Evolutionary conservation across 345 rosid species (phyloP).

Genomic region (Ceriops decandra): DNA sequence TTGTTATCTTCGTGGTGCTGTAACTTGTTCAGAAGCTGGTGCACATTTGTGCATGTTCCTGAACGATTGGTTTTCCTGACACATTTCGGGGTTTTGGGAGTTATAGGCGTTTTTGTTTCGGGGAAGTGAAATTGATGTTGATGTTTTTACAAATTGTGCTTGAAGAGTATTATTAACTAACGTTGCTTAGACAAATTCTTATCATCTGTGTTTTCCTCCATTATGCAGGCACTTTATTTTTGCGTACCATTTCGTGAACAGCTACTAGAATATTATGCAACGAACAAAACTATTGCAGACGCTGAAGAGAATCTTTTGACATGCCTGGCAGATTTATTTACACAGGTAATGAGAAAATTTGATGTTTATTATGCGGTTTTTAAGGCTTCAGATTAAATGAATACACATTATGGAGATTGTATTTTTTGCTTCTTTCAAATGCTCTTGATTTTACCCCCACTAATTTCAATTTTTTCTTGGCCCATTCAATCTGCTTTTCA

Average conservation of each 20-base stretch:
- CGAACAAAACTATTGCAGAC: slow-evolving; percentile 62
- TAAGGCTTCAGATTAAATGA: not conserved
- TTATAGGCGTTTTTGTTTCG: too few relatives aligned
- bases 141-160: not conserved
- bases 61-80: not conserved
- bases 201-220: slow-evolving; percentile 1
- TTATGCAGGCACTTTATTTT: slow-evolving; percentile 87
- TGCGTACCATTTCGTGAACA: slow-evolving; percentile 99
- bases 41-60: not conserved
- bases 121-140: too few relatives aligned
- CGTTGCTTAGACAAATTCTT: not conserved
- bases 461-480: not conserved
- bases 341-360: slow-evolving; percentile 52
- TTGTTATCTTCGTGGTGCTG: too few relatives aligned
- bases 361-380: not conserved
- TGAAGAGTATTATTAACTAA: too few relatives aligned
- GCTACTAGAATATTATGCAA: slow-evolving; percentile 85
- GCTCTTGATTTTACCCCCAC: not conserved
- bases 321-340: slow-evolving; percentile 89
- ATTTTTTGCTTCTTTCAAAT: not conserved
- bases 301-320: slow-evolving; percentile 96
- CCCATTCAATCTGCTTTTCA: not conserved
- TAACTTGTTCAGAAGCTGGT: not conserved
- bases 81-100: not conserved
- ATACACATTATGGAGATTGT: not conserved